These are phyloP conservation scores for Hibiscus mutabilis DNA, from an alignment of 345 rosid genomes.

Conservation along the genomic window DNA sequence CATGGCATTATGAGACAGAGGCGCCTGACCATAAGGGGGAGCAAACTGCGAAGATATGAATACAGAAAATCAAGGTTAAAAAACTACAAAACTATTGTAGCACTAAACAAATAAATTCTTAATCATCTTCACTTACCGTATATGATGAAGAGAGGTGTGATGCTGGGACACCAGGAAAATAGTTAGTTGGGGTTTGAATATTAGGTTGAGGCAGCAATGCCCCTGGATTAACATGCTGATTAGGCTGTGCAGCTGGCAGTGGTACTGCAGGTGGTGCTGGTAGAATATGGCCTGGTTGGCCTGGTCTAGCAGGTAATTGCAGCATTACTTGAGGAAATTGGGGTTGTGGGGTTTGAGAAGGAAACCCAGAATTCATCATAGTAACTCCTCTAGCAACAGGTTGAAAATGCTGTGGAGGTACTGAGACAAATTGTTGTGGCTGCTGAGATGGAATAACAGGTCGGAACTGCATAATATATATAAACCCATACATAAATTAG, in stretches of 20 bases:
- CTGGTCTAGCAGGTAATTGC: slow-evolving; percentile 56
- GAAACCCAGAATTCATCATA: slow-evolving; percentile 54
- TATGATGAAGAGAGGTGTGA: slow-evolving; percentile 51
- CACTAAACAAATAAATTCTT: slow-evolving; percentile 4
- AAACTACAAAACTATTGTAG: slow-evolving; percentile 15
- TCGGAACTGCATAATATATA: slow-evolving; percentile 50
- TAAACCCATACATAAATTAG: background rate
- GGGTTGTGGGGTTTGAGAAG: slow-evolving; percentile 57
- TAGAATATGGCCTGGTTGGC: slow-evolving; percentile 47
- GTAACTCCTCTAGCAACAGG: slow-evolving; percentile 49
- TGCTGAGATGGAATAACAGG: slow-evolving; percentile 53
- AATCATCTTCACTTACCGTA: slow-evolving; percentile 53
- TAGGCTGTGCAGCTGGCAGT: slow-evolving; percentile 44
- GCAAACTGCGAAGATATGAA: slow-evolving; percentile 46
- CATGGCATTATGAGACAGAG: slow-evolving; percentile 28
- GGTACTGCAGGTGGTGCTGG: slow-evolving; percentile 46
- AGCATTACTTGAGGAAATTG: slow-evolving; percentile 60
- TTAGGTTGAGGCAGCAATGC: slow-evolving; percentile 44
- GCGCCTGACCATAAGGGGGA: slow-evolving; percentile 46
- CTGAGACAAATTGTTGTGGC: slow-evolving; percentile 55
- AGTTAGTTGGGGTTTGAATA: slow-evolving; percentile 42
- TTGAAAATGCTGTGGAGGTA: slow-evolving; percentile 69
- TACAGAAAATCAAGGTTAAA: slow-evolving; percentile 12
- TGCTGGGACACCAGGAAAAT: slow-evolving; percentile 47
- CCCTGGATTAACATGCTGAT: slow-evolving; percentile 41